These are phyloP conservation scores for Lunasporangiospora selenospora DNA, from an alignment of 192 early-diverging fungal genomes.

Conservation along the genomic window DNA sequence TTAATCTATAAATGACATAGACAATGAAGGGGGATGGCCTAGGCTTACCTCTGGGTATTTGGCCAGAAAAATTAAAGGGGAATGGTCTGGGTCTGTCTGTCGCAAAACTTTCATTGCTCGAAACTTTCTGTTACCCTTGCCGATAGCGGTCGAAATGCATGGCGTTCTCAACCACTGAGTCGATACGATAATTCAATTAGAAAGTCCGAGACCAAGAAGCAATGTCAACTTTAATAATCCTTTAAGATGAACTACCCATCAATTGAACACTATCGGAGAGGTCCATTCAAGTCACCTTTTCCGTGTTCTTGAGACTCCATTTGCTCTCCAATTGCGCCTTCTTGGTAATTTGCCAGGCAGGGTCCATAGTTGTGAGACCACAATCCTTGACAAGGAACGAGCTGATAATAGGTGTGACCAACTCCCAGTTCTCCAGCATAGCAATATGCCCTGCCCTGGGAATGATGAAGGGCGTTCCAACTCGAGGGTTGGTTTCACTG, in stretches of 20 bases:
- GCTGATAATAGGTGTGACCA: constrained; percentile 59
- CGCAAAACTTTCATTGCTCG: constrained; percentile 66
- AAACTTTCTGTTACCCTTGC: constrained; percentile 48
- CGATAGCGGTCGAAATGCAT: constrained; percentile 48
- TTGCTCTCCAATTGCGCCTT: constrained; percentile 61
- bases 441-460: constrained; percentile 54
- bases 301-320: constrained; percentile 66
- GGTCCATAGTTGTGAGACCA: constrained; percentile 53
- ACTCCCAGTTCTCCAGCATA: constrained; percentile 57
- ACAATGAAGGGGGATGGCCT: background rate
- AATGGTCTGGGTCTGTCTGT: constrained; percentile 60
- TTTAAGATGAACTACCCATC: background rate
- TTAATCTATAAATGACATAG: background rate
- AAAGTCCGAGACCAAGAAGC: background rate
- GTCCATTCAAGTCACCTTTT: constrained; percentile 51
- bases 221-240: background rate
- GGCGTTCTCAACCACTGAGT: constrained; percentile 57
- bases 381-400: constrained; percentile 61
- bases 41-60: constrained; percentile 54
- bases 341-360: constrained; percentile 58
- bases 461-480: constrained; percentile 50
- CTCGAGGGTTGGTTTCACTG: constrained; percentile 7
- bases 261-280: background rate
- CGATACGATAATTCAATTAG: background rate
- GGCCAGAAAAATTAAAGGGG: constrained; percentile 56